Evolutionary conservation across 2,329 filamentous ascomycete genomes (phyloP), one percentile per base, ranked within the genome.

Genomic region (Colletotrichum orbiculare): DNA sequence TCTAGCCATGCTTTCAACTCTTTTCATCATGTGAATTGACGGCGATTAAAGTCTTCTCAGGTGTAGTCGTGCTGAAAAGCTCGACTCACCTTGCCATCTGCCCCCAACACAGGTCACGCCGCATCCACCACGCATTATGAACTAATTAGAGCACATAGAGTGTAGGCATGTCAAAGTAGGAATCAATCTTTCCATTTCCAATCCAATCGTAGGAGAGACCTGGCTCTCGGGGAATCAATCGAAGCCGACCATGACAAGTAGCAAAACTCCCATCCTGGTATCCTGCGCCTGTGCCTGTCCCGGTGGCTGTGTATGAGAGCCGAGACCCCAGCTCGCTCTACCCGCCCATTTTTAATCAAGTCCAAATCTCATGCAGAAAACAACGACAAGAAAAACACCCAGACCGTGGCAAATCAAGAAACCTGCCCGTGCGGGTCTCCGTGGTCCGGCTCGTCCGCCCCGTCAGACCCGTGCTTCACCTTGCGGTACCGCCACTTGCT

Each of bases 401-500:
- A 0, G 42, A 45, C 9, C 45, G 37, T 49, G 12, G 33, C 15
- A 43, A 5, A 8, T 59, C 47, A 59, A 43, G 56, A 45, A 13
- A 47, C 46, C n/a, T 61, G 46, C 11, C 57, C 57, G 6, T 52
- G 38, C 8, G 8, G 35, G 4, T 17, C 57, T 4, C 33, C 39
- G 4, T 34, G 15, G 3, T 48, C 52, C 9, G 58, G 62, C 9
- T 47, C 58, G 8, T 62, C 61, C 11, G 57, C n/a, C 41, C 52
- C 17, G 12, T 33, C 12, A 6, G 15, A 12, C 8, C 33, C 52
- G 42, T 61, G 50, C n/a, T 65, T 48, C 4, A 65, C 62, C 35
- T 65, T 65, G 6, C 62, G 62, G 42, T 65, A 65, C 9, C 46
- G 46, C 62, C 62, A 65, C 50, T 65, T 65, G 15, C 62, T 65